Evolutionary conservation across 257 asterid genomes (phyloP).

Genomic region (Penstemon davidsonii): DNA sequence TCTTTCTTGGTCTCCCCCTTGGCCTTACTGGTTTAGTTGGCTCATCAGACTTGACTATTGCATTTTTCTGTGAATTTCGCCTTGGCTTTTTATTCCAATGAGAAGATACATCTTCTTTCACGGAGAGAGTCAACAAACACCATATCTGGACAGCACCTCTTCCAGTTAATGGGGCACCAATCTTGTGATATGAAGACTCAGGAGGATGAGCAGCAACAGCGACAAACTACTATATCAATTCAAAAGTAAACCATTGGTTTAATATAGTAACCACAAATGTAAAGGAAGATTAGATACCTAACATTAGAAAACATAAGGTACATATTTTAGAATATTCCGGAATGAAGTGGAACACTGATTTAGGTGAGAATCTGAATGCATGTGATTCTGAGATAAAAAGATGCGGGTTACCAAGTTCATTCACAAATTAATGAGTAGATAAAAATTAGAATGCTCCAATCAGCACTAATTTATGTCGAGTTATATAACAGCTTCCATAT

Average conservation of each 20-base stretch:
- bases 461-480: too few species aligned
- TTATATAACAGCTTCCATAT: not conserved
- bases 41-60: slow-evolving; percentile 24
- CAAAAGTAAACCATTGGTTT: slow-evolving; percentile 21
- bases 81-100: slow-evolving; percentile 40
- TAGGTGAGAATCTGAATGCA: slow-evolving; percentile 11
- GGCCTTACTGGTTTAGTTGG: slow-evolving; percentile 27
- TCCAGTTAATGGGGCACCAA: slow-evolving; percentile 80
- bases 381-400: not conserved
- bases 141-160: slow-evolving; percentile 91
- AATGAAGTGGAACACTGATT: not conserved
- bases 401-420: not conserved
- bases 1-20: slow-evolving; percentile 50
- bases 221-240: slow-evolving; percentile 57
- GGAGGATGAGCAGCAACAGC: slow-evolving; percentile 97
- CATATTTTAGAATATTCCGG: not conserved
- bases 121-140: slow-evolving; percentile 57
- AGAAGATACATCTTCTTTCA: slow-evolving; percentile 34
- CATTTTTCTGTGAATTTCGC: slow-evolving; percentile 28
- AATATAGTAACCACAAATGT: slow-evolving; percentile 12
- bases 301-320: not conserved
- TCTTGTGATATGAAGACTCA: slow-evolving; percentile 75
- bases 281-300: not conserved
- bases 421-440: too few species aligned
- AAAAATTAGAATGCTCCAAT: too few species aligned